Evolutionary conservation across 2,329 filamentous ascomycete genomes (phyloP).

Genomic region (Penicillium sp.): DNA sequence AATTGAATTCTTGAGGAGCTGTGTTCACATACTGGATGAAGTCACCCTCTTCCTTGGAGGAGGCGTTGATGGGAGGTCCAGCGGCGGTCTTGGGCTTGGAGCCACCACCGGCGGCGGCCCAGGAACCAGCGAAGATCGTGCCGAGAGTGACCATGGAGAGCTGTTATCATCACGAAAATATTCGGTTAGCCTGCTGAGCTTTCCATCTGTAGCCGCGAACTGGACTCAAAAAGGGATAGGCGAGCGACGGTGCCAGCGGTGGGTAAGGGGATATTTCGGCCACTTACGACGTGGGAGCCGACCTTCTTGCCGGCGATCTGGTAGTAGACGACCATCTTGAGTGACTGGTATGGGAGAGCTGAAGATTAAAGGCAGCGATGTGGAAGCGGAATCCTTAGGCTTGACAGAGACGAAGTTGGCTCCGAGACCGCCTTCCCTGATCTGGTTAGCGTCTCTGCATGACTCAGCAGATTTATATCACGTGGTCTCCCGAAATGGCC

Average conservation of each 20-base stretch:
- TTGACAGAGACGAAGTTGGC: conserved; percentile 28
- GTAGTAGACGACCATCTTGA: conserved; percentile 55
- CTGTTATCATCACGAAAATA: conserved; percentile 38
- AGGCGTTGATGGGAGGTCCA: conserved; percentile 62
- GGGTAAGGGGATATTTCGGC: neutral
- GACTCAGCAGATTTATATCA: conserved; percentile 16
- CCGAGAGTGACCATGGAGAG: conserved; percentile 62
- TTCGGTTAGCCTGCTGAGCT: conserved; percentile 17
- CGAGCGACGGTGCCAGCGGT: conserved; percentile 3
- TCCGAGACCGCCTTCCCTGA: conserved; percentile 21
- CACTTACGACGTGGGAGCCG: conserved; percentile 54
- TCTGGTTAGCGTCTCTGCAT: conserved; percentile 10
- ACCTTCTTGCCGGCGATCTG: conserved; percentile 53
- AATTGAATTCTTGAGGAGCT: neutral
- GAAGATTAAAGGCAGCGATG: conserved; percentile 27
- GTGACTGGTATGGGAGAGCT: conserved; percentile 21
- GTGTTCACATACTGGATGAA: conserved; percentile 62
- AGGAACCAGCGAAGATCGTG: conserved; percentile 50
- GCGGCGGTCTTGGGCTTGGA: conserved; percentile 36
- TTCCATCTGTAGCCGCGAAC: conserved; percentile 13
- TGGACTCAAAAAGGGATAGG: conserved; percentile 24
- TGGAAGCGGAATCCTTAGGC: conserved; percentile 30
- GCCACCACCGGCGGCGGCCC: conserved; percentile 46
- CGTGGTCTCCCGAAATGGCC: conserved; percentile 3
- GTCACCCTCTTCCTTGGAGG: conserved; percentile 67